A percentile compares a stretch with the other conserved stretches of the same genome.
phyloP scores from a whole-genome alignment of 371 early-diverging fungal species.

The Mortierella polycephala region DNA sequence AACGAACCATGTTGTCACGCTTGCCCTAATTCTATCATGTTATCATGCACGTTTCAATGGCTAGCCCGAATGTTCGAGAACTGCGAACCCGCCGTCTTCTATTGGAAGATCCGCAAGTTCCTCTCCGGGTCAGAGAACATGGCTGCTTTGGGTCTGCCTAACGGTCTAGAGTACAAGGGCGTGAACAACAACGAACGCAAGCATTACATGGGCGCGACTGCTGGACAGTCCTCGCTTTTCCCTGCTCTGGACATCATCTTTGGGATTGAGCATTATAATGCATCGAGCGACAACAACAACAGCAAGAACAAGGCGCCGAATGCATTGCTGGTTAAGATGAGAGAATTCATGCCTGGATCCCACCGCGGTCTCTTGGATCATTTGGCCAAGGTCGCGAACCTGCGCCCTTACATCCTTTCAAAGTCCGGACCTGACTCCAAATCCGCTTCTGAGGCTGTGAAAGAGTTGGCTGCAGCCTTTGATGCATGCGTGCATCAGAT shows the following conservation, averaged over 20 bases:
- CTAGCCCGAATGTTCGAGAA: conserved; percentile 88
- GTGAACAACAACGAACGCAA: conserved; percentile 72
- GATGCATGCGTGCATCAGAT: conserved; percentile 80
- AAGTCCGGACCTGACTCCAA: conserved; percentile 21
- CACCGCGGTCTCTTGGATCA: conserved; percentile 85
- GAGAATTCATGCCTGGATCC: conserved; percentile 85
- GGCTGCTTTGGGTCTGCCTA: conserved; percentile 78
- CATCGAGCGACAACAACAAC: background rate
- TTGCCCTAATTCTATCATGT: background rate
- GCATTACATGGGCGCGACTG: conserved; percentile 82
- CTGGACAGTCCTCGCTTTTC: conserved; percentile 92
- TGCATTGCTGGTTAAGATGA: conserved; percentile 77
- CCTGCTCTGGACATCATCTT: conserved; percentile 89
- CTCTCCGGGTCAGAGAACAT: conserved; percentile 90
- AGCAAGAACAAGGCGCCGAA: conserved; percentile 39
- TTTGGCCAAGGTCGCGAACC: conserved; percentile 65
- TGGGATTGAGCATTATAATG: conserved; percentile 84
- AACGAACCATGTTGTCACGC: background rate
- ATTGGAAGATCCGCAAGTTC: conserved; percentile 89
- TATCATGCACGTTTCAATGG: background rate
- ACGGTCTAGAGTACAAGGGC: conserved; percentile 87
- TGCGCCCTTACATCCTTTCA: conserved; percentile 65
- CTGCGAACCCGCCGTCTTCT: conserved; percentile 92
- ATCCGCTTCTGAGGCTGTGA: conserved; percentile 19
- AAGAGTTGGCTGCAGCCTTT: conserved; percentile 60